A percentile compares a stretch with the other conserved stretches of the same genome.
Conservation (phyloP, 768 basidiomycete species). For the Termitomyces heimii region DNA sequence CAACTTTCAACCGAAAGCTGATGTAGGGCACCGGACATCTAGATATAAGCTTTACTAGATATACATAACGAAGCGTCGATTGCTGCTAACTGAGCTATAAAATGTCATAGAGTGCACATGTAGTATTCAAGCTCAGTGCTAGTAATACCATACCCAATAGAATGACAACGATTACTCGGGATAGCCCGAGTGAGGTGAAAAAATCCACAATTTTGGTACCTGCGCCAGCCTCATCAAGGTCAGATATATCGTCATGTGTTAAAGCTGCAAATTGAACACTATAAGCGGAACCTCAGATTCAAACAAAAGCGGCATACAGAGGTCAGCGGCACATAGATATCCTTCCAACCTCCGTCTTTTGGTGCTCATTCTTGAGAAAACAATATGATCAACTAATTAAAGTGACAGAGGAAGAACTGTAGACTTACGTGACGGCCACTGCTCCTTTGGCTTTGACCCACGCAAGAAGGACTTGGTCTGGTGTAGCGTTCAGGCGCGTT, state of each 20-base stretch:
- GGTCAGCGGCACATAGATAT: constrained; percentile 55
- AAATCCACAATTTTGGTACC: not conserved
- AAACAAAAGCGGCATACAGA: not conserved
- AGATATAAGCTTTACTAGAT: not conserved
- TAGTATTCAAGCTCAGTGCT: not conserved
- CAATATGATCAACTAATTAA: not conserved
- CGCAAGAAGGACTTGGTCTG: constrained; percentile 60
- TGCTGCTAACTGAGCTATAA: not conserved
- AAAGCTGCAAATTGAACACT: constrained; percentile 30
- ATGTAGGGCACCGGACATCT: not conserved
- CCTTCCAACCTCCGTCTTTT: constrained; percentile 55
- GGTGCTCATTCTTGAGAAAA: constrained; percentile 42
- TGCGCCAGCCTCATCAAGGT: constrained; percentile 54
- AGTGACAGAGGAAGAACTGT: not conserved
- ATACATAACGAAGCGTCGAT: not conserved
- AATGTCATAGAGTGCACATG: not conserved
- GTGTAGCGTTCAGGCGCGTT: constrained; percentile 42
- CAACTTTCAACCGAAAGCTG: not conserved
- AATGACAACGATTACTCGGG: not conserved
- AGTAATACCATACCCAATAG: not conserved
- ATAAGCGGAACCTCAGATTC: not conserved
- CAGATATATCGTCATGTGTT: constrained; percentile 42
- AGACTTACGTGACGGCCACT: constrained; percentile 58
- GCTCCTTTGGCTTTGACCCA: constrained; percentile 67
- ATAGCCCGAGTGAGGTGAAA: not conserved